These are phyloP conservation scores for Boletus reticulatus DNA, from an alignment of 768 basidiomycete genomes.

Conservation along the genomic window DNA sequence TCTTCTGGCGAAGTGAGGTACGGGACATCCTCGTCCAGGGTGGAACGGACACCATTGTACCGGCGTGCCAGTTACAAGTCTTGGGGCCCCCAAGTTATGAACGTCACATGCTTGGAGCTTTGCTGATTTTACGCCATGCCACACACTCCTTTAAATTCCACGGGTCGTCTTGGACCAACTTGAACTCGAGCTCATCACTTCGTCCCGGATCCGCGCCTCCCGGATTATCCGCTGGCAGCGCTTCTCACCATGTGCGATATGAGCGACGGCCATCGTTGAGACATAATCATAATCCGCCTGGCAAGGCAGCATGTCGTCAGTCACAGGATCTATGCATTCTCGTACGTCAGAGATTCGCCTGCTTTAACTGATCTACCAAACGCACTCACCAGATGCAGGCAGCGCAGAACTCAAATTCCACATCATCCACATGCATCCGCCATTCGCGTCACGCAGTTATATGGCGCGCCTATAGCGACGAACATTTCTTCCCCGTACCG, in stretches of 20 bases:
- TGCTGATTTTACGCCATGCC: constrained; percentile 26
- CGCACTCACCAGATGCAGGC: constrained; percentile 9
- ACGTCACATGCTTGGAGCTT: too few species aligned
- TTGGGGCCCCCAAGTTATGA: too few species aligned
- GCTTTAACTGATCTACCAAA: constrained; percentile 4
- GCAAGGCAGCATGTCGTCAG: constrained; percentile 40
- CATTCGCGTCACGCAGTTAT: constrained; percentile 54
- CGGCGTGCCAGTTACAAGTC: constrained; percentile 34
- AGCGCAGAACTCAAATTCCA: constrained; percentile 22
- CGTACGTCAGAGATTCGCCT: constrained; percentile 35
- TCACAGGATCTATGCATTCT: constrained; percentile 36
- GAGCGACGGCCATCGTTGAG: constrained; percentile 47
- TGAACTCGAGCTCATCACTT: constrained; percentile 50
- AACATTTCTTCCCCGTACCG: constrained; percentile 59
- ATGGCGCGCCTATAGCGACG: constrained; percentile 49
- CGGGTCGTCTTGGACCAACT: constrained; percentile 48
- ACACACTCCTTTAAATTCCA: constrained; percentile 27
- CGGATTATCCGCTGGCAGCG: constrained; percentile 40
- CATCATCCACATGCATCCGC: constrained; percentile 57
- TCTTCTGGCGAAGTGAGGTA: constrained; percentile 33
- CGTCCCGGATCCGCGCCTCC: constrained; percentile 38
- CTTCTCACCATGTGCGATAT: constrained; percentile 36
- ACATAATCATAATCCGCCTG: constrained; percentile 47
- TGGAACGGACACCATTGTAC: constrained; percentile 37
- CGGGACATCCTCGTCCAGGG: constrained; percentile 29